These are phyloP conservation scores for Sphagnum contortum DNA, from an alignment of 225 moss, liverwort and hornwort species.

Conservation along the genomic window DNA sequence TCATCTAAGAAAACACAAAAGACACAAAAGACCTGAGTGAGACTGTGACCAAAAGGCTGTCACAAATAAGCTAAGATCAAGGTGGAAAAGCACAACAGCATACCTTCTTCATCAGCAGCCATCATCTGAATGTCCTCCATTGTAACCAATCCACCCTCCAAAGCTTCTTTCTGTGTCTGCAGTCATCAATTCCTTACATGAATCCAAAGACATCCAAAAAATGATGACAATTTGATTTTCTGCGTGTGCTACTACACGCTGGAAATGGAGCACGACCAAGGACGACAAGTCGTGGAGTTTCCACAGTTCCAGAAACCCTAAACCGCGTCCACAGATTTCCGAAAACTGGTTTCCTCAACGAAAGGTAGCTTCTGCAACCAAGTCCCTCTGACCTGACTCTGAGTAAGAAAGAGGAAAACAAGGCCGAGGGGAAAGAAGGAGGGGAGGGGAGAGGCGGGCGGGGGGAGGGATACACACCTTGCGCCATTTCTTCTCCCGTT, in stretches of 20 bases:
- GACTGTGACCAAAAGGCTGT: too few species aligned
- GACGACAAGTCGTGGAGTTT: too few species aligned
- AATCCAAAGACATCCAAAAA: too few species aligned
- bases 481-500: conserved; percentile 80
- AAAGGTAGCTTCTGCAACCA: too few species aligned
- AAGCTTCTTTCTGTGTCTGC: conserved; percentile 72
- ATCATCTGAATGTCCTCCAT: conserved; percentile 97
- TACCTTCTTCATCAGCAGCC: conserved; percentile 72
- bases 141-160: conserved; percentile 72
- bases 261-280: too few species aligned
- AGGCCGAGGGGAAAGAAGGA: too few species aligned
- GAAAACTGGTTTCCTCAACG: too few species aligned
- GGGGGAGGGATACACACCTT: conserved; percentile 23
- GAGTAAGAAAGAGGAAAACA: too few species aligned
- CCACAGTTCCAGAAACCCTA: too few species aligned
- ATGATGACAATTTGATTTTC: background rate
- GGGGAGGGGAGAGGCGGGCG: background rate
- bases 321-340: too few species aligned
- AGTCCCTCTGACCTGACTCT: background rate
- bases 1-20: conserved; percentile 13
- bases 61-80: too few species aligned
- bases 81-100: background rate
- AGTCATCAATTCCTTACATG: background rate
- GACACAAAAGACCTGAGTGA: background rate
- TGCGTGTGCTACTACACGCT: too few species aligned